A percentile compares a stretch with the other conserved stretches of the same genome.
Evolutionary conservation across 2,329 filamentous ascomycete species (phyloP).

Genomic region (Aurifilum marmelostoma): DNA sequence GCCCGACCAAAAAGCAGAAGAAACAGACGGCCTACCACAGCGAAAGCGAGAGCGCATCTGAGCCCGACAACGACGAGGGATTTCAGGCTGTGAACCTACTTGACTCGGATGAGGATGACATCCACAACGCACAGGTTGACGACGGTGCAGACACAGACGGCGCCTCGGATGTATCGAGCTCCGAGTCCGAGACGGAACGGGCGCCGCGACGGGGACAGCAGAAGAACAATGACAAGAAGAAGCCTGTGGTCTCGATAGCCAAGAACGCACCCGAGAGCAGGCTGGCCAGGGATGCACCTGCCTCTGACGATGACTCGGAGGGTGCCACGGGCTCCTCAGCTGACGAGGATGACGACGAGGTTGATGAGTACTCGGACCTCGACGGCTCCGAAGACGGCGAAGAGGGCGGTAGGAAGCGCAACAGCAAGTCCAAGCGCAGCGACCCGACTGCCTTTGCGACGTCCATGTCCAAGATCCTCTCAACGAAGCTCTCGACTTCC

Average conservation of each 20-base stretch:
- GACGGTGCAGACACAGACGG: conserved; percentile 43
- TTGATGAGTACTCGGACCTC: conserved; percentile 43
- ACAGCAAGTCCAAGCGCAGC: conserved; percentile 77
- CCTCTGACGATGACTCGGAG: conserved; percentile 24
- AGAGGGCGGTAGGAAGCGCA: conserved; percentile 35
- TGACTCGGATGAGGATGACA: conserved; percentile 60
- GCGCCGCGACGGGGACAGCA: conserved; percentile 32
- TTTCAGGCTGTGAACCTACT: conserved; percentile 58
- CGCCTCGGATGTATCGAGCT: conserved; percentile 40
- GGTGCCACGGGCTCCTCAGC: conserved; percentile 2
- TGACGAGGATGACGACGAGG: conserved; percentile 39
- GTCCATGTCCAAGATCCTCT: conserved; percentile 90
- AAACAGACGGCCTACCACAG: conserved; percentile 52
- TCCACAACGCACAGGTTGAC: conserved; percentile 57
- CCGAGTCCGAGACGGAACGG: conserved; percentile 42
- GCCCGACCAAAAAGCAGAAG: conserved; percentile 56
- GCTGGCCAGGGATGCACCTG: conserved; percentile 38
- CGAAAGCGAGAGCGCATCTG: conserved; percentile 46
- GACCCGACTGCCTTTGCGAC: conserved; percentile 90
- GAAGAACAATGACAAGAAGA: conserved; percentile 24
- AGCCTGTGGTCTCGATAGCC: conserved; percentile 29
- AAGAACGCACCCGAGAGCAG: conserved; percentile 33
- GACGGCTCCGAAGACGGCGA: conserved; percentile 40
- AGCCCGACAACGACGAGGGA: conserved; percentile 40
- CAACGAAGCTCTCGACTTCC: conserved; percentile 80